Evolutionary conservation across 345 rosid genomes (phyloP).

Genomic region (Lepidium sativum): DNA sequence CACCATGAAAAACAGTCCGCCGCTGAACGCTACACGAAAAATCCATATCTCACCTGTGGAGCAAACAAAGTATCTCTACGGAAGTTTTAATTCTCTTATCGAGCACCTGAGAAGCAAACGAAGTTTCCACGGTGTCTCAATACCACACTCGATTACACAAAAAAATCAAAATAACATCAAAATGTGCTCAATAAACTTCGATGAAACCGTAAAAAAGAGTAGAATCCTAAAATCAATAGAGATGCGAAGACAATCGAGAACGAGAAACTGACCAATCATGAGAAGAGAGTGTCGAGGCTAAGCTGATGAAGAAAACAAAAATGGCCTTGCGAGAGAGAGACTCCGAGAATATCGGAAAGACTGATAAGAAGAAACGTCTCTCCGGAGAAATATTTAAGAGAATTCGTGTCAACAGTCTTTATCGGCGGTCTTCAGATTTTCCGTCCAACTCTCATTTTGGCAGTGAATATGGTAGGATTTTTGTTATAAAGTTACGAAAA

Average conservation of each 20-base stretch:
- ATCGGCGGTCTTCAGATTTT: constrained; percentile 1
- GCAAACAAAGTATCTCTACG: not conserved
- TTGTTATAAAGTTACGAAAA: not conserved
- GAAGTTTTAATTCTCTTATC: not conserved
- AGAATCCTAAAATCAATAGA: not conserved
- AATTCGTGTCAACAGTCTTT: not conserved
- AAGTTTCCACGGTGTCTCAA: not conserved
- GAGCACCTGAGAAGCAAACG: not conserved
- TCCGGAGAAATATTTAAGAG: not conserved
- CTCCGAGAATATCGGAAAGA: not conserved
- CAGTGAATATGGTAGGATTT: not conserved
- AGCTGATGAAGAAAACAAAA: not conserved
- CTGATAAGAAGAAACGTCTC: not conserved
- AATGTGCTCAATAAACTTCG: not conserved
- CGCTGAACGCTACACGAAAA: constrained; percentile 43
- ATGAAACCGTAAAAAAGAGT: not conserved
- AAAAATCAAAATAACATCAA: not conserved
- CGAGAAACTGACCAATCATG: not conserved
- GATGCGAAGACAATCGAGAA: not conserved
- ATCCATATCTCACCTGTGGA: constrained; percentile 41
- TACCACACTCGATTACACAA: not conserved
- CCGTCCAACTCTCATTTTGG: not conserved
- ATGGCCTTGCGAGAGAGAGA: not conserved
- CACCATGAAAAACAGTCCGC: constrained; percentile 30
- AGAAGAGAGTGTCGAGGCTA: not conserved